Evolutionary conservation across 2,329 filamentous ascomycete genomes (phyloP), one percentile per base, ranked within the genome.

Genomic region (Colletotrichum australisinense): DNA sequence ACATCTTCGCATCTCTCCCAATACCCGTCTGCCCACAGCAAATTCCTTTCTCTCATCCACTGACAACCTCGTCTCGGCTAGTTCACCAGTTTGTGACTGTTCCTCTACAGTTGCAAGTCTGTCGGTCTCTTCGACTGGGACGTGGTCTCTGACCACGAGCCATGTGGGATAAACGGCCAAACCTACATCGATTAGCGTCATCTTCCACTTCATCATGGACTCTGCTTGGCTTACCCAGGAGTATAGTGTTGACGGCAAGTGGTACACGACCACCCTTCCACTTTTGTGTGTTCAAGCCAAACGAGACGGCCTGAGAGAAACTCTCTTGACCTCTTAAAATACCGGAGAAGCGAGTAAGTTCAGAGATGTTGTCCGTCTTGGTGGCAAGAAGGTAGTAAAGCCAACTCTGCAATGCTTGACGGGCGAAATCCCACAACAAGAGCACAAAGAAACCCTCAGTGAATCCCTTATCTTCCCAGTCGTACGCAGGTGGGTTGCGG

Each of bases 311-410:
- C 73, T 85, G 83, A 0, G 79, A 78, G 24, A 84, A 84, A 38
- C 83, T 84, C 77, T 85, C 83, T 72, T 84, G 82, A 1, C 83
- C 83, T 38, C 83, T 74, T 24, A 85, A 74, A 32, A 85, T 81
- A 5, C 83, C 83, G 2, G 83, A 82, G 58, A 84, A 81, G 0
- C 84, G 80, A 3, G 81, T 82, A 16, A 88, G 78, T 74, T 90
- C 87, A 0, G 87, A 87, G 70, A 89, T 88, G 63, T 89, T 88
- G 65, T 89, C 86, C 0, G 87, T 89, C 80, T 86, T 89, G 5
- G 85, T 88, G 0, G 87, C 86, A 1, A 90, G 79, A 22, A 90
- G 80, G 75, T 89, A 90, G 74, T 90, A 90, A 1, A 90, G 80
- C 86, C 86, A 89, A 67, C 89, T 90, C 77, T 90, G 88, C 24